Conservation (phyloP, 1,284 basidiomycete genomes). For the Malassezia furfur region DNA sequence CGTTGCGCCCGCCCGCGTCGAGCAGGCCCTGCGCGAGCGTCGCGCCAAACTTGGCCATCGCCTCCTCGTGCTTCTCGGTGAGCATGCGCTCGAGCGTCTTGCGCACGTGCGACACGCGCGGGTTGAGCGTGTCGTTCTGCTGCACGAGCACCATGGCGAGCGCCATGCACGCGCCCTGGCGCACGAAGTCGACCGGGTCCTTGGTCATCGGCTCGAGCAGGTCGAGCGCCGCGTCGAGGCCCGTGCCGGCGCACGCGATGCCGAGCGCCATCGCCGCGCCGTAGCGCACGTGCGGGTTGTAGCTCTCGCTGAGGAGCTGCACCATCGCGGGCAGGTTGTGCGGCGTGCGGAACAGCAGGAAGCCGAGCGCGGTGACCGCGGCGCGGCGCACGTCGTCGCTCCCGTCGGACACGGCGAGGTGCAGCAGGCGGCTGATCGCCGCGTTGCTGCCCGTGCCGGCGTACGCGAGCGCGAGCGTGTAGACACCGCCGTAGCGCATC, state of each 20-base stretch:
- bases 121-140: constrained; percentile 46
- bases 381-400: constrained; percentile 48
- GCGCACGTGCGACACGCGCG: constrained; percentile 36
- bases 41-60: constrained; percentile 48
- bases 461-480: constrained; percentile 46
- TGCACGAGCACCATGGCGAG: constrained; percentile 46
- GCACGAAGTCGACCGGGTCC: constrained; percentile 47
- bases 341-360: constrained; percentile 47
- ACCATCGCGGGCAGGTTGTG: constrained; percentile 47
- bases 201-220: constrained; percentile 47
- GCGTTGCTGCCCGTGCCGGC: constrained; percentile 48
- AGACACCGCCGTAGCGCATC: constrained; percentile 46
- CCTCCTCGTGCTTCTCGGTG: constrained; percentile 47
- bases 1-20: constrained; percentile 47
- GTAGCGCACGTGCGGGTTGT: constrained; percentile 48
- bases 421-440: constrained; percentile 41
- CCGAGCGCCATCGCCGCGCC: constrained; percentile 47
- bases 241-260: constrained; percentile 46
- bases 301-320: constrained; percentile 47
- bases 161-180: constrained; percentile 45
- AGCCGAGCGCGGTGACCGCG: constrained; percentile 43
- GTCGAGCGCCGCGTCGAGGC: constrained; percentile 45
- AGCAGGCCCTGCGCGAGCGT: constrained; percentile 44
- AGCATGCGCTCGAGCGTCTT: constrained; percentile 44
- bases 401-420: constrained; percentile 46